Evolutionary conservation across 441 rosid species (phyloP).

Genomic region (Corymbia citriodora): DNA sequence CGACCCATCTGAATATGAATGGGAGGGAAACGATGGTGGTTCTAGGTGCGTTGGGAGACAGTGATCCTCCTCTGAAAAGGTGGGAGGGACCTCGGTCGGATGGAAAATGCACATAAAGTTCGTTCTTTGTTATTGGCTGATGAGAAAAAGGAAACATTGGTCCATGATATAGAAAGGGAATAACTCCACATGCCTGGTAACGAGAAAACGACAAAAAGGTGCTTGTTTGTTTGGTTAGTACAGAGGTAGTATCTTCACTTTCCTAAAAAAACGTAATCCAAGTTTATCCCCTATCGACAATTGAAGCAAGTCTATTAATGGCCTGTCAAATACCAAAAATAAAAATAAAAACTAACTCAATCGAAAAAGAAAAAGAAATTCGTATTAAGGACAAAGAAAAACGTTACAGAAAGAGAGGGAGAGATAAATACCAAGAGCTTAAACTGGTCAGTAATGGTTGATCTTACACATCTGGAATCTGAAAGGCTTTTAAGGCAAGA

Average conservation of each 20-base stretch:
- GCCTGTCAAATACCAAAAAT: background rate
- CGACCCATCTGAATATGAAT: background rate
- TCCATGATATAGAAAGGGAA: background rate
- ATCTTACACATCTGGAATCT: slow-evolving; percentile 3
- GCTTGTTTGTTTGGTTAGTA: too few species aligned
- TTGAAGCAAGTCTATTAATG: background rate
- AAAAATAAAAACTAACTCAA: too few species aligned
- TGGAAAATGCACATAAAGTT: background rate
- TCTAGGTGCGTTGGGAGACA: background rate
- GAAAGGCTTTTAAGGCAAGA: background rate
- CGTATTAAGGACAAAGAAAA: background rate
- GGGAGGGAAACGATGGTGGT: background rate
- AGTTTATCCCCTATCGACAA: background rate
- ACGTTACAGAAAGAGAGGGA: background rate
- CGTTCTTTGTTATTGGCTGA: background rate
- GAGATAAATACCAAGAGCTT: slow-evolving; percentile 2
- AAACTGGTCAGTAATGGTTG: slow-evolving; percentile 3
- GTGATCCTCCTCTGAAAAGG: background rate
- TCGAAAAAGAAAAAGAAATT: background rate
- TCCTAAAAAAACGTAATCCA: background rate
- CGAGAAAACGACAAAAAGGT: background rate
- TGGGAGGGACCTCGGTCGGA: background rate
- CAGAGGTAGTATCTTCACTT: background rate
- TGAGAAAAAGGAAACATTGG: background rate
- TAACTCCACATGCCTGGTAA: background rate